phyloP scores from a whole-genome alignment of 805 yeast species.

The Tetrapisispora nanseiensis region DNA sequence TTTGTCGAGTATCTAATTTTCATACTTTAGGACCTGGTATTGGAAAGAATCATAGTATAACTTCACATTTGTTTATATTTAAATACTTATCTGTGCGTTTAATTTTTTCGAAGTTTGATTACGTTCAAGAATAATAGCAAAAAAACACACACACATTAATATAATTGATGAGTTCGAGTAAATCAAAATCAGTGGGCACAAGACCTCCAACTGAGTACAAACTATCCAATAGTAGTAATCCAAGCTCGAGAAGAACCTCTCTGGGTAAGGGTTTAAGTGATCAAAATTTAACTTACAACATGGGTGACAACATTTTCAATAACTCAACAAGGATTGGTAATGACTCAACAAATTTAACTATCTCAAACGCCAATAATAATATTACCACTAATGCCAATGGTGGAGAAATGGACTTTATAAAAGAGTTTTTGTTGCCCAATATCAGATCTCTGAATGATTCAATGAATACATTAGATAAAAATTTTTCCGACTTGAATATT shows the following conservation, averaged over 20 bases:
- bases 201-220: constrained; percentile 30
- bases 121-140: too few species aligned
- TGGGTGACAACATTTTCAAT: not conserved
- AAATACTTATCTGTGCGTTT: too few species aligned
- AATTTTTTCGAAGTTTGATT: too few species aligned
- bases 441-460: constrained; percentile 40
- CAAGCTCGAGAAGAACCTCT: constrained; percentile 29
- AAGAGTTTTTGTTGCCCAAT: constrained; percentile 33
- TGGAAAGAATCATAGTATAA: too few species aligned
- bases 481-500: constrained; percentile 45
- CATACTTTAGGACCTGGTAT: too few species aligned
- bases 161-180: constrained; percentile 16
- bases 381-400: not conserved
- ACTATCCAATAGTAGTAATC: constrained; percentile 33
- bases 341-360: constrained; percentile 3
- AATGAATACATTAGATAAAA: constrained; percentile 45
- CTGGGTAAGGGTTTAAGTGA: constrained; percentile 13
- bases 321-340: not conserved
- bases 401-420: constrained; percentile 8
- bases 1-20: too few species aligned
- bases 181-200: constrained; percentile 5
- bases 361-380: constrained; percentile 6
- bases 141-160: too few species aligned
- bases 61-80: too few species aligned
- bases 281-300: not conserved